These are phyloP conservation scores for Ustilaginoidea virens DNA, from an alignment of 2,329 filamentous ascomycete species.

Conservation along the genomic window DNA sequence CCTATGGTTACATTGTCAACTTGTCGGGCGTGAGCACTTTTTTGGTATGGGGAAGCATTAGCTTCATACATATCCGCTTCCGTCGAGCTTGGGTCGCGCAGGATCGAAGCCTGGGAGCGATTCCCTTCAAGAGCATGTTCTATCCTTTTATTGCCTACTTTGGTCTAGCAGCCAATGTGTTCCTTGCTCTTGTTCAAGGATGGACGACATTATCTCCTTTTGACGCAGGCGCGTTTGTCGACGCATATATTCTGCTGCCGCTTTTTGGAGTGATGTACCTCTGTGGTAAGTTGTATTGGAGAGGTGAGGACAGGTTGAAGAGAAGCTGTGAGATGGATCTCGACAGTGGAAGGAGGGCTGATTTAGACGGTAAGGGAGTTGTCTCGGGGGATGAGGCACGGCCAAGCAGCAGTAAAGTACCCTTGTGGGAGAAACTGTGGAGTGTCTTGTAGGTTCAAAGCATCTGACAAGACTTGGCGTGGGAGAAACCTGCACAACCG, in stretches of 20 bases:
- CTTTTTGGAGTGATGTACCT: conserved; percentile 43
- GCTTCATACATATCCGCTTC: conserved; percentile 57
- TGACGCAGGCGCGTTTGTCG: conserved; percentile 41
- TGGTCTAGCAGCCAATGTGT: conserved; percentile 39
- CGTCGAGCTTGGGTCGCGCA: conserved; percentile 46
- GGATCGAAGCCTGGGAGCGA: conserved; percentile 34
- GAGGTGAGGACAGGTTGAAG: conserved; percentile 33
- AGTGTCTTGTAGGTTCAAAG: conserved; percentile 19
- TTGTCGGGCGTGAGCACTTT: conserved; percentile 56
- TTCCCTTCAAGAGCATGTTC: conserved; percentile 38
- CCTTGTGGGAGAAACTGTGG: conserved; percentile 29
- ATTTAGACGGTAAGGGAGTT: conserved; percentile 30
- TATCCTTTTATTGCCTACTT: conserved; percentile 47
- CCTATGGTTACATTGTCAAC: conserved; percentile 56
- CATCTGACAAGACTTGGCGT: background rate
- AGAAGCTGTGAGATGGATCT: conserved; percentile 37
- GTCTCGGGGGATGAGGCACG: conserved; percentile 14
- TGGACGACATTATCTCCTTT: conserved; percentile 46
- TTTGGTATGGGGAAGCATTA: conserved; percentile 56
- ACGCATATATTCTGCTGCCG: conserved; percentile 46
- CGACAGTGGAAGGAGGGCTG: conserved; percentile 36
- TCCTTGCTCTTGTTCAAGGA: conserved; percentile 44
- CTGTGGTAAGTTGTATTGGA: conserved; percentile 36
- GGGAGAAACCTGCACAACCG: background rate
- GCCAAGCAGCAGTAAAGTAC: conserved; percentile 12